A percentile compares a stretch with the other conserved stretches of the same genome.
Conservation (phyloP, 352 stramenopile species). For the Pilasporangium apinafurcum region DNA sequence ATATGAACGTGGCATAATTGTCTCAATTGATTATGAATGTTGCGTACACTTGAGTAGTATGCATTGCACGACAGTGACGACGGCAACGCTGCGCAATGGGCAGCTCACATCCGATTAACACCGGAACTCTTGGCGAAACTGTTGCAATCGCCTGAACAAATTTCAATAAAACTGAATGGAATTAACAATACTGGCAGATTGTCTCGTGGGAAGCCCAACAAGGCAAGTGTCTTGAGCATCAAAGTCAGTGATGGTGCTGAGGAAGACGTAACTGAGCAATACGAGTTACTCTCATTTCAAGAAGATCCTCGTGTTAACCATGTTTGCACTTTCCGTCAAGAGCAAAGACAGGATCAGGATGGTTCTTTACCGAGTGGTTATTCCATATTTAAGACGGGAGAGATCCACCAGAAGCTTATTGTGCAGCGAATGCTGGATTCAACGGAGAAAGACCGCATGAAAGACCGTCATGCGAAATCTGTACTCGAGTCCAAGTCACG, state of each 20-base stretch:
- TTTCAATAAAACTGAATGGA: constrained; percentile 21
- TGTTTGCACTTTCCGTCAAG: constrained; percentile 44
- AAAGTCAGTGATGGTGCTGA: constrained; percentile 8
- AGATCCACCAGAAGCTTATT: constrained; percentile 75
- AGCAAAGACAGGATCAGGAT: constrained; percentile 2
- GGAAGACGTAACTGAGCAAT: constrained; percentile 21
- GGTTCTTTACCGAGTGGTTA: constrained; percentile 34
- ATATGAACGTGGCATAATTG: no score
- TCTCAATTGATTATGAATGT: no score
- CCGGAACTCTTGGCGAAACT: constrained; percentile 67
- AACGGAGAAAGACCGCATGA: constrained; percentile 76
- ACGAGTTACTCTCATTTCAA: constrained; percentile 72
- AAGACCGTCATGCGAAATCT: constrained; percentile 70
- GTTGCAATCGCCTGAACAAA: constrained; percentile 16
- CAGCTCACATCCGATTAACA: constrained; percentile 66
- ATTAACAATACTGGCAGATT: constrained; percentile 15
- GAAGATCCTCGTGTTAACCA: constrained; percentile 69
- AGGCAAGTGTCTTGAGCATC: constrained; percentile 47
- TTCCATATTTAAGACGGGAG: constrained; percentile 45
- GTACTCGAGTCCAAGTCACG: constrained; percentile 67
- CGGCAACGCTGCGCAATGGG: constrained; percentile 30
- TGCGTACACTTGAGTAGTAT: no score
- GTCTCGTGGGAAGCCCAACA: constrained; percentile 19
- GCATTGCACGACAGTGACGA: constrained; percentile 52
- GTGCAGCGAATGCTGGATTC: constrained; percentile 72